phyloP scores from a whole-genome alignment of 2,329 filamentous ascomycete species.

The Huntiella savannae region DNA sequence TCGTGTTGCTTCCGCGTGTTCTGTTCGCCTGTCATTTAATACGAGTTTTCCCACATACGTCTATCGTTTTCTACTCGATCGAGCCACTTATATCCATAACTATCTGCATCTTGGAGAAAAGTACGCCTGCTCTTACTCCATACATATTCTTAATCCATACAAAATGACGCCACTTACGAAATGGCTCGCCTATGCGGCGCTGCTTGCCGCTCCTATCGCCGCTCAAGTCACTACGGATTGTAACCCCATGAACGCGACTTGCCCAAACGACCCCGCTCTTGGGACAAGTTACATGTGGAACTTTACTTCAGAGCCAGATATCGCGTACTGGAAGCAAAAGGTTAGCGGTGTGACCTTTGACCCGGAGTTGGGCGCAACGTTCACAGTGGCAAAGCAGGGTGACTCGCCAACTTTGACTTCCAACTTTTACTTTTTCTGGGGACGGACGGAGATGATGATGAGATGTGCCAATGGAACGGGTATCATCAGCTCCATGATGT shows the following conservation, averaged over 20 bases:
- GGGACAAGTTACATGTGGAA: constrained; percentile 41
- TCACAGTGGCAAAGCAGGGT: constrained; percentile 49
- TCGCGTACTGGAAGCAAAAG: constrained; percentile 48
- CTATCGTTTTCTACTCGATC: too few relatives aligned
- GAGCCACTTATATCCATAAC: too few relatives aligned
- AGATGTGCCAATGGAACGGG: constrained; percentile 57
- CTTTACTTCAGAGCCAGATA: constrained; percentile 43
- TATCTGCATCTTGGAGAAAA: neutral
- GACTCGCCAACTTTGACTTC: constrained; percentile 64
- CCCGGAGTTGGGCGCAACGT: constrained; percentile 43
- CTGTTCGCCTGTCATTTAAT: neutral
- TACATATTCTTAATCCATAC: neutral
- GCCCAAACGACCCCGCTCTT: constrained; percentile 53
- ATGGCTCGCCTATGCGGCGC: too few relatives aligned
- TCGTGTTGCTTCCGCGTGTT: neutral
- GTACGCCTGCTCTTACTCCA: neutral
- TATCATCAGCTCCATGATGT: constrained; percentile 65
- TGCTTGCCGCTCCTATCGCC: constrained; percentile 24
- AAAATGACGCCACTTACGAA: neutral
- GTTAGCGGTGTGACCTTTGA: constrained; percentile 45
- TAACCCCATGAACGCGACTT: constrained; percentile 54
- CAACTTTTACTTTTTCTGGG: constrained; percentile 74
- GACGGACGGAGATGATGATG: constrained; percentile 57
- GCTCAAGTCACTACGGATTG: constrained; percentile 66
- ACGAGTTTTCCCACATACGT: too few relatives aligned